phyloP scores from a whole-genome alignment of 148 eudicot species.

The Cornus controversa region DNA sequence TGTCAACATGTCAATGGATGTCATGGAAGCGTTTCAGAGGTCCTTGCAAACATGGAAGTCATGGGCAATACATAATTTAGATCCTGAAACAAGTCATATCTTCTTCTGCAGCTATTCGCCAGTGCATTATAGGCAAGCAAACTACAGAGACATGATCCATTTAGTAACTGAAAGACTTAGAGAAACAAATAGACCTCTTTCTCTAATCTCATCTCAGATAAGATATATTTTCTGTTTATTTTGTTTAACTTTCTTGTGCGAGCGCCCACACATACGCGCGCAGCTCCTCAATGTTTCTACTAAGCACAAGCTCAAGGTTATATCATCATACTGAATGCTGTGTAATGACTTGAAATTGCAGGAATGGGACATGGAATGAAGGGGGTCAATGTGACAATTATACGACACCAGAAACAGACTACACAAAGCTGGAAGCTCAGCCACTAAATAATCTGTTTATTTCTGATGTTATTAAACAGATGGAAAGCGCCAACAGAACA shows the following conservation, averaged over 20 bases:
- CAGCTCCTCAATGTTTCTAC: no score
- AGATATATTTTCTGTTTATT: no score
- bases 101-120: conserved; percentile 75
- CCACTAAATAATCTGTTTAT: conserved; percentile 40
- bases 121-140: conserved; percentile 61
- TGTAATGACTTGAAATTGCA: conserved; percentile 18
- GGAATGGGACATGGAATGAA: conserved; percentile 65
- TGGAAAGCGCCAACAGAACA: conserved; percentile 32
- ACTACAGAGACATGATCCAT: neutral
- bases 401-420: conserved; percentile 50
- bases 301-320: no score
- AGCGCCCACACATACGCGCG: no score
- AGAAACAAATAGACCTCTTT: no score
- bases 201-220: no score
- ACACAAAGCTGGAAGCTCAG: conserved; percentile 32
- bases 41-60: conserved; percentile 55
- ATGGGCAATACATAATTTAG: conserved; percentile 52
- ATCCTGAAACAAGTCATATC: conserved; percentile 39
- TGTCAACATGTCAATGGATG: conserved; percentile 67
- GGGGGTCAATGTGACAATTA: conserved; percentile 60
- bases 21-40: conserved; percentile 64
- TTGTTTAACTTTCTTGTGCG: no score
- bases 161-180: neutral
- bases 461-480: conserved; percentile 34
- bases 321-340: no score